Conservation (phyloP, 2,329 filamentous ascomycete genomes). For the Cordyceps tenuipes region DNA sequence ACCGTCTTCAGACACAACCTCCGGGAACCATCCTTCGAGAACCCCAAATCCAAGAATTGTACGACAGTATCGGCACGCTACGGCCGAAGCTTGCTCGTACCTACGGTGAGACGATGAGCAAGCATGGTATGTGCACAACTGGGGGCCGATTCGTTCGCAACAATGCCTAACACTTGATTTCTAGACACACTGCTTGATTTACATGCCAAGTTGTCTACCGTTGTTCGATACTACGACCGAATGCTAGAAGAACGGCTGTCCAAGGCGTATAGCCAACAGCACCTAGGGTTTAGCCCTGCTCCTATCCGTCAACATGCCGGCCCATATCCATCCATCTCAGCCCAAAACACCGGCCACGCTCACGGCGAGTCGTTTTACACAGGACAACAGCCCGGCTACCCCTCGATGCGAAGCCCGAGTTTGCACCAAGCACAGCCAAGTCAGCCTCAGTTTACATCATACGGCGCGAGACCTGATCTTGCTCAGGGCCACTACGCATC, state of each 20-base stretch:
- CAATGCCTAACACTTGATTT: neutral
- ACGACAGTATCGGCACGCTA: slow-evolving; percentile 91
- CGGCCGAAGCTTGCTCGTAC: slow-evolving; percentile 90
- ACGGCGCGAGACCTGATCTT: slow-evolving; percentile 32
- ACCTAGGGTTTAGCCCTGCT: slow-evolving; percentile 53
- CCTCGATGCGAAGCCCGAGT: slow-evolving; percentile 40
- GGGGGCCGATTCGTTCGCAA: neutral
- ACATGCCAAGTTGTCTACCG: slow-evolving; percentile 89
- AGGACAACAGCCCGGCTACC: slow-evolving; percentile 48
- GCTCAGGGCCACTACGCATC: slow-evolving; percentile 35
- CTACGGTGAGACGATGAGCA: slow-evolving; percentile 99
- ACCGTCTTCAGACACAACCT: slow-evolving; percentile 88
- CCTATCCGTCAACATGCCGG: slow-evolving; percentile 43
- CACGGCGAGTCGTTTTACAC: slow-evolving; percentile 75
- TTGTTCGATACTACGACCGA: slow-evolving; percentile 93
- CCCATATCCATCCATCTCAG: slow-evolving; percentile 64
- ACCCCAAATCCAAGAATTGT: slow-evolving; percentile 95
- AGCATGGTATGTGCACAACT: slow-evolving; percentile 63
- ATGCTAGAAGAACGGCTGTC: slow-evolving; percentile 96
- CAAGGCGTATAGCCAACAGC: slow-evolving; percentile 82
- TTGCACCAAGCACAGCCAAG: slow-evolving; percentile 25
- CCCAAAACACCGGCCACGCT: slow-evolving; percentile 38
- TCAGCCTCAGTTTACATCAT: slow-evolving; percentile 36
- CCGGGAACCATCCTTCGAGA: slow-evolving; percentile 94
- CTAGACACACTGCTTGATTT: slow-evolving; percentile 85